These are phyloP conservation scores for Oryza rufipogon DNA, from an alignment of 176 grass and related monocot species.

Conservation along the genomic window DNA sequence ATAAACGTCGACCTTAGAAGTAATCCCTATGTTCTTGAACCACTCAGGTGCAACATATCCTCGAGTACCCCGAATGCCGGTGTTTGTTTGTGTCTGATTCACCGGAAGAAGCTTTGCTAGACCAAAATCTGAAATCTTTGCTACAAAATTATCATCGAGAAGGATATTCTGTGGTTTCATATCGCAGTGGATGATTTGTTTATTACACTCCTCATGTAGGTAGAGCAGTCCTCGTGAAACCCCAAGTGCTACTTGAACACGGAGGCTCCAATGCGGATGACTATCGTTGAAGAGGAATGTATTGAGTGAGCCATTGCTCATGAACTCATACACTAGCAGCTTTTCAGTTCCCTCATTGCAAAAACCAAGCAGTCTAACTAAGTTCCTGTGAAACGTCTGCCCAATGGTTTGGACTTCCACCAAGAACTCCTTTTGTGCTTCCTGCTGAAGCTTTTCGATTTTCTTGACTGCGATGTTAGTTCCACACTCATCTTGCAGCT, in stretches of 20 bases:
- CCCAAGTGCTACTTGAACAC: slow-evolving; percentile 26
- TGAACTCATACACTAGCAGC: slow-evolving; percentile 23
- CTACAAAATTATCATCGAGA: slow-evolving; percentile 21
- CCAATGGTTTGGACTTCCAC: slow-evolving; percentile 40
- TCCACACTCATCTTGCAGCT: slow-evolving; percentile 7
- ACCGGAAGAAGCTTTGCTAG: slow-evolving; percentile 50
- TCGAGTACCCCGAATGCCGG: slow-evolving; percentile 49
- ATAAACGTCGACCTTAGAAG: slow-evolving; percentile 47
- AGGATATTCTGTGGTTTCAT: slow-evolving; percentile 58
- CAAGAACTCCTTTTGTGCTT: slow-evolving; percentile 32
- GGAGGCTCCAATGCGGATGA: slow-evolving; percentile 15
- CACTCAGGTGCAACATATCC: slow-evolving; percentile 55
- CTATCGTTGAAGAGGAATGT: background rate
- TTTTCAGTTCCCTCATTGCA: slow-evolving; percentile 25
- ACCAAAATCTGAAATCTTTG: slow-evolving; percentile 54
- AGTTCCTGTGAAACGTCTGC: slow-evolving; percentile 22
- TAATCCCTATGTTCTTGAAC: slow-evolving; percentile 49
- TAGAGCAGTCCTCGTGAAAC: slow-evolving; percentile 50
- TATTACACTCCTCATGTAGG: slow-evolving; percentile 51
- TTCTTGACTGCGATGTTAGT: slow-evolving; percentile 25
- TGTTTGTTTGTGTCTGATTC: slow-evolving; percentile 50
- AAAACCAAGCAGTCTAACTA: slow-evolving; percentile 21
- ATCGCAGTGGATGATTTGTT: slow-evolving; percentile 53
- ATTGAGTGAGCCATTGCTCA: slow-evolving; percentile 22
- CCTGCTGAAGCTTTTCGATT: background rate